Conservation (phyloP, 2,329 filamentous ascomycete genomes). For the Xenoacremonium recifei region DNA sequence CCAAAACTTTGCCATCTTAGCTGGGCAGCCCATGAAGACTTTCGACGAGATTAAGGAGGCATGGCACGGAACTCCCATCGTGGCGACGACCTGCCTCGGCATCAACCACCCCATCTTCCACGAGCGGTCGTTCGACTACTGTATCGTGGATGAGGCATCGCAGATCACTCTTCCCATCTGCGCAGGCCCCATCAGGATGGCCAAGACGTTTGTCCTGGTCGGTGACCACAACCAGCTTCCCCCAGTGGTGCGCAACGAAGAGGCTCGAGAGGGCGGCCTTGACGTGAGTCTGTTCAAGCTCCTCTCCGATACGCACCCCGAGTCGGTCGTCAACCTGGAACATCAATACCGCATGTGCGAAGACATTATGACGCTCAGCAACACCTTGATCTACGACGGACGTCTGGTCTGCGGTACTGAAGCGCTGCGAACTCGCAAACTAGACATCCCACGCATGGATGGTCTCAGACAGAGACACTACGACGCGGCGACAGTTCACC, state of each 20-base stretch:
- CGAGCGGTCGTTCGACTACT: constrained; percentile 92
- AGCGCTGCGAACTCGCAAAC: constrained; percentile 65
- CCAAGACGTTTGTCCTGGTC: constrained; percentile 88
- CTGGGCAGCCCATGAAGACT: constrained; percentile 67
- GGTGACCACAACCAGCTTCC: constrained; percentile 96
- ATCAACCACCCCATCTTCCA: constrained; percentile 88
- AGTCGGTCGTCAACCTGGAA: constrained; percentile 85
- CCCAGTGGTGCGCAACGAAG: constrained; percentile 88
- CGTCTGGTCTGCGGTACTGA: constrained; percentile 85
- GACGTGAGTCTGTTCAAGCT: constrained; percentile 94
- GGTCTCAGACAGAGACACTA: constrained; percentile 61
- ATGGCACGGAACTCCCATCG: constrained; percentile 84
- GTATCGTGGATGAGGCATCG: constrained; percentile 96
- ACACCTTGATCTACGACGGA: constrained; percentile 89
- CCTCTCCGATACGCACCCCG: constrained; percentile 82
- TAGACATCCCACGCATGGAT: constrained; percentile 66
- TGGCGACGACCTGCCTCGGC: constrained; percentile 92
- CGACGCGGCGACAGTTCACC: constrained; percentile 45
- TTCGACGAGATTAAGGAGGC: constrained; percentile 82
- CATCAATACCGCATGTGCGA: constrained; percentile 99
- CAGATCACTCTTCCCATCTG: constrained; percentile 97
- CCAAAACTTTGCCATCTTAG: constrained; percentile 78
- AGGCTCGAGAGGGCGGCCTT: constrained; percentile 79
- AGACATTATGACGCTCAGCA: constrained; percentile 93
- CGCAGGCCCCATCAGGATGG: constrained; percentile 89